phyloP scores from a whole-genome alignment of 495 filamentous ascomycete genomes.

The Barbatosphaeria neglecta region DNA sequence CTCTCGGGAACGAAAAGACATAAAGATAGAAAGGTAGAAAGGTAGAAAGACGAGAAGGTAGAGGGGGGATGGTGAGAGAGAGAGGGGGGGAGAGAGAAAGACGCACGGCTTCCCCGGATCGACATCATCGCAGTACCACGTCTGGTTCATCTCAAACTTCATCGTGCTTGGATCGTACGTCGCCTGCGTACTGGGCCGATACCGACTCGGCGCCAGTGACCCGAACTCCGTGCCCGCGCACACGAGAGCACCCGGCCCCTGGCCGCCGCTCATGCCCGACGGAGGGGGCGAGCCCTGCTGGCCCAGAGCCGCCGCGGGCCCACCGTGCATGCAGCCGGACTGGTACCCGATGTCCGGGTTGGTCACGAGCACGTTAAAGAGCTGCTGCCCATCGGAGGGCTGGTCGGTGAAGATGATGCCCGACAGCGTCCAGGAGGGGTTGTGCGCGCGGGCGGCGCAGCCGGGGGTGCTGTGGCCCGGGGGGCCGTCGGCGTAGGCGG shows the following conservation, averaged over 20 bases:
- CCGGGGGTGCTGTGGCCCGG: constrained; percentile 4
- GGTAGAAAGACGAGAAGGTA: too few relatives aligned
- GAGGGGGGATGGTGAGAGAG: too few relatives aligned
- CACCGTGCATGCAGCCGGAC: constrained; percentile 12
- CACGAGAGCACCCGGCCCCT: not conserved
- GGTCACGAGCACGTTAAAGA: constrained; percentile 9
- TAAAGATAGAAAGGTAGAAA: too few relatives aligned
- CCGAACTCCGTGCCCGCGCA: constrained; percentile 3
- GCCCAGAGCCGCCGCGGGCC: not conserved
- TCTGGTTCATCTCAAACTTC: constrained; percentile 12
- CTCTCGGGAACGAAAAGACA: constrained; percentile 5
- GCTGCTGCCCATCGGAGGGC: constrained; percentile 7
- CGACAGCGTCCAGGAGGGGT: constrained; percentile 9
- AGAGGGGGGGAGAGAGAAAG: too few relatives aligned
- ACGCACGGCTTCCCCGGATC: constrained; percentile 18
- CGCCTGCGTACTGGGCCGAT: constrained; percentile 7
- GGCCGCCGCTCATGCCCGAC: too few relatives aligned
- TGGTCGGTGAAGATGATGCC: constrained; percentile 7
- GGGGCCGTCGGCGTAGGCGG: constrained; percentile 8
- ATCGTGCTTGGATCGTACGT: constrained; percentile 7
- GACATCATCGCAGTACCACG: constrained; percentile 19
- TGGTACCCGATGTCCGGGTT: constrained; percentile 15
- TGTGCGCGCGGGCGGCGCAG: constrained; percentile 4
- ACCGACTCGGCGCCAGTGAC: not conserved
- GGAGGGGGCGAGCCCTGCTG: too few relatives aligned